Base-by-base conservation (phyloP, 345 rosid species). In the Firmiana major region DNA sequence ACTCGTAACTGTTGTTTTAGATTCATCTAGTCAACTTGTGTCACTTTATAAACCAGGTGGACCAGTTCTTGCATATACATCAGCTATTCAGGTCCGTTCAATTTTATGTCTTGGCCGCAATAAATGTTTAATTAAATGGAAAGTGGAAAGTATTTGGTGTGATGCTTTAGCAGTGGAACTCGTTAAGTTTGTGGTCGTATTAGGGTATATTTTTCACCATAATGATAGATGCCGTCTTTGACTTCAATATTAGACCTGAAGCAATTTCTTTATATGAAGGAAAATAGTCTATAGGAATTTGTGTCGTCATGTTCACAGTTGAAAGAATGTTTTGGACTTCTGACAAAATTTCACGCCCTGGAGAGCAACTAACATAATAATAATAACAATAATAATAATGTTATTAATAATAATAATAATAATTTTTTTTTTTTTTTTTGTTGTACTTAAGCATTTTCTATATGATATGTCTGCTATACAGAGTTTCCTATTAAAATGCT, bases 31-130 rank as follows among this genome's bases (percentile, higher is more conserved):
- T 76, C 90, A 89, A 78, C 87, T 93, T 59, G 90, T 95, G 42
- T 90, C 96, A 10, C 85, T 95, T 68, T 88, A 90, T 76, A 91
- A 91, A 81, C 92, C 98, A 31, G 98, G 98, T 73, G 98, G 98
- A 64, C 77, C 81, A 0, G 92, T 80, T 91, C 92, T 93, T 19
- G 94, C 92, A 3, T 77, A 83, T 71, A 82, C 93, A 36, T 83
- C 90, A 17, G 83, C 89, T 80, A 80, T 91, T 74, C 89, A 87
- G 92, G 99, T 90, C 62, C 89, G 83, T 78, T 71, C 72, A 22
- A 48, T 51, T 15, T 43, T 40, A 31, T 22, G 51, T 9, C 17
- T 40, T 75, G 38, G 17, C n/a, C 9, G 55, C 51, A 36, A 19
- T 21, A n/a, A 28, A 31, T 54, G 48, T 65, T 36, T n/a, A 55